phyloP scores from a whole-genome alignment of 2,329 filamentous ascomycete species.

The Zymoseptoria passerinii region DNA sequence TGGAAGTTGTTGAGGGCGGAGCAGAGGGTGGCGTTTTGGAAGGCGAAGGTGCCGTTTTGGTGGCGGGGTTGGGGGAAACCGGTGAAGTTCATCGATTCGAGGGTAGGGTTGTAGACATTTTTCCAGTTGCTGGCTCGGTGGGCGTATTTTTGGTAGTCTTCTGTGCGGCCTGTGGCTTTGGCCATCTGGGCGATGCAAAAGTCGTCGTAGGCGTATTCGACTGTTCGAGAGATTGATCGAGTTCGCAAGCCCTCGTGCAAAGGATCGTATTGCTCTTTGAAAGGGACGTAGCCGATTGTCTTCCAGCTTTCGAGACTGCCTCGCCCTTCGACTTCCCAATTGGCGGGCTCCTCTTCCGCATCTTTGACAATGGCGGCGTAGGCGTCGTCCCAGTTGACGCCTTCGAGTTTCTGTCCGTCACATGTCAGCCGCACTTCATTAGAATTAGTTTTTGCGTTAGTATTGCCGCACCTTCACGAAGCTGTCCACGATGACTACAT shows the following conservation, averaged over 20 bases:
- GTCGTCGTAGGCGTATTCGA: conserved; percentile 44
- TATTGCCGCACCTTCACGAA: conserved; percentile 46
- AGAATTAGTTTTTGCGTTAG: neutral
- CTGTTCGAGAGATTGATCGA: conserved; percentile 33
- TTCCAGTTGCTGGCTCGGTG: conserved; percentile 55
- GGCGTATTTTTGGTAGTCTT: conserved; percentile 50
- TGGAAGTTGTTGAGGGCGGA: conserved; percentile 14
- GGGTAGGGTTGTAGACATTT: conserved; percentile 14
- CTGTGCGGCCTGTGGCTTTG: conserved; percentile 44
- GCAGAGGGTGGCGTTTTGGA: conserved; percentile 17
- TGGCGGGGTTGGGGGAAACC: conserved; percentile 16
- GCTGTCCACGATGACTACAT: conserved; percentile 60
- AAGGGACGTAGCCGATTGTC: conserved; percentile 32
- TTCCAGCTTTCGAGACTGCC: conserved; percentile 36
- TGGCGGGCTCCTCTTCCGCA: conserved; percentile 22
- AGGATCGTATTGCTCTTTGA: conserved; percentile 17
- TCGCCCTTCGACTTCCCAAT: conserved; percentile 32
- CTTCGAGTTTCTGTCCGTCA: conserved; percentile 35
- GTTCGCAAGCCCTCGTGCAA: conserved; percentile 56
- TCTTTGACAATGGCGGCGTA: conserved; percentile 27
- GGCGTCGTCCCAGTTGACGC: conserved; percentile 32
- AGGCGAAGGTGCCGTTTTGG: conserved; percentile 12
- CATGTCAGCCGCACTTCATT: neutral
- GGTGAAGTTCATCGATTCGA: conserved; percentile 17
- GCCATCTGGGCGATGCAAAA: conserved; percentile 59